Percentiles rank a stretch among this genome's conserved stretches.
Conservation (phyloP, 177 flowering plant genomes). For the Vitis hybrid region DNA sequence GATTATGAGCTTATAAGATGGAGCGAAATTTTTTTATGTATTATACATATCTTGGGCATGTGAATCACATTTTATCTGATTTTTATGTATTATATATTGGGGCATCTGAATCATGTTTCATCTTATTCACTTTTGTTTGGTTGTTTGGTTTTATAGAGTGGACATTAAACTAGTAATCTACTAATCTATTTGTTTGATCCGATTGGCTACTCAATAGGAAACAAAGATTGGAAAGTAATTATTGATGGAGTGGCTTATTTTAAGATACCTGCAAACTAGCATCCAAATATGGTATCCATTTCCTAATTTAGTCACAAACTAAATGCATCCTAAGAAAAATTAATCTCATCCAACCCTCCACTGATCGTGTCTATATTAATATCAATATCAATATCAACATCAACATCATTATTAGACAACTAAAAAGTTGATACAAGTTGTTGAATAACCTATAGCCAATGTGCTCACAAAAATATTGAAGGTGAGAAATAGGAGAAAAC, state of each 20-base stretch:
- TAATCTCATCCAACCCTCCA: too few species aligned
- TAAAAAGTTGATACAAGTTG: too few species aligned
- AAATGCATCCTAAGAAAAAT: not conserved
- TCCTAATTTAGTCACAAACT: not conserved
- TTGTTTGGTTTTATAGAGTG: not conserved
- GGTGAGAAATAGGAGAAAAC: too few species aligned
- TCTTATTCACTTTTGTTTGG: not conserved
- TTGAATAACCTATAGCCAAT: too few species aligned
- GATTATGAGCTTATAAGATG: constrained; percentile 18
- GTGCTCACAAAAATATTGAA: too few species aligned
- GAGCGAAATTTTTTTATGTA: not conserved
- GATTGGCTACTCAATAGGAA: too few species aligned
- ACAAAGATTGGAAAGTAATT: too few species aligned
- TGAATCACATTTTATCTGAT: constrained; percentile 2
- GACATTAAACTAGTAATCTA: not conserved
- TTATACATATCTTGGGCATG: not conserved
- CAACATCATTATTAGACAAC: too few species aligned
- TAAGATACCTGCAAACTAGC: not conserved
- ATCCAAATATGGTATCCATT: not conserved
- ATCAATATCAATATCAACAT: too few species aligned
- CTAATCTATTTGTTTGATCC: too few species aligned
- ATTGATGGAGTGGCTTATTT: not conserved
- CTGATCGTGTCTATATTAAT: too few species aligned
- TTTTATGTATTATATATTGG: not conserved
- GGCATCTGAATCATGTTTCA: not conserved